A percentile compares a stretch with the other conserved stretches of the same genome.
Conservation (phyloP, 2,329 filamentous ascomycete species). For the Purpureocillium takamizusanense region DNA sequence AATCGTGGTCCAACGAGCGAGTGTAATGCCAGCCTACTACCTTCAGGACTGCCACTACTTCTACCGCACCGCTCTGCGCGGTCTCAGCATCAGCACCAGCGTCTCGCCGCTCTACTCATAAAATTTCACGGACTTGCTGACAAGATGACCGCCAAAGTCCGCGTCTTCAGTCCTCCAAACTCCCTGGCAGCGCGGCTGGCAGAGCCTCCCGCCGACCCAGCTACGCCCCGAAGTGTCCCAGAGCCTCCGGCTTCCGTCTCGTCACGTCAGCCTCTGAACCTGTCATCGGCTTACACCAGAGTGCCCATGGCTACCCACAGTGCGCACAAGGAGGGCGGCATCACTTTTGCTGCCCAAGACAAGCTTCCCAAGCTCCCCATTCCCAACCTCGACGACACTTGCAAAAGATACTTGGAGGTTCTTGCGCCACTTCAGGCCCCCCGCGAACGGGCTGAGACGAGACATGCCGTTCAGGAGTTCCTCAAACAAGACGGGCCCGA, state of each 20-base stretch:
- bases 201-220: slow-evolving; percentile 22
- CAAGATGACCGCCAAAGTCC: slow-evolving; percentile 27
- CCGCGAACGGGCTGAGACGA: slow-evolving; percentile 77
- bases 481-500: slow-evolving; percentile 70
- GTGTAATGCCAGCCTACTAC: slow-evolving; percentile 72
- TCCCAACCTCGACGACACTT: slow-evolving; percentile 72
- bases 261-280: slow-evolving; percentile 8
- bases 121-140: slow-evolving; percentile 18
- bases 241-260: slow-evolving; percentile 17
- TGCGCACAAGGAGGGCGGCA: slow-evolving; percentile 53
- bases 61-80: slow-evolving; percentile 80
- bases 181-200: slow-evolving; percentile 64
- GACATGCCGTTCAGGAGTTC: slow-evolving; percentile 74
- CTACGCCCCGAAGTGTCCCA: slow-evolving; percentile 30
- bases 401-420: slow-evolving; percentile 69
- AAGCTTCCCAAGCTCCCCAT: slow-evolving; percentile 87
- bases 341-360: slow-evolving; percentile 86
- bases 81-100: slow-evolving; percentile 71
- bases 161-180: slow-evolving; percentile 50
- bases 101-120: slow-evolving; percentile 70
- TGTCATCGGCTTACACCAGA: slow-evolving; percentile 26
- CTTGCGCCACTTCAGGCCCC: slow-evolving; percentile 72
- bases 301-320: slow-evolving; percentile 44
- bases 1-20: slow-evolving; percentile 10
- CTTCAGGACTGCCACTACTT: slow-evolving; percentile 89